Conservation (phyloP, 768 basidiomycete genomes). For the Mycena indigotica region DNA sequence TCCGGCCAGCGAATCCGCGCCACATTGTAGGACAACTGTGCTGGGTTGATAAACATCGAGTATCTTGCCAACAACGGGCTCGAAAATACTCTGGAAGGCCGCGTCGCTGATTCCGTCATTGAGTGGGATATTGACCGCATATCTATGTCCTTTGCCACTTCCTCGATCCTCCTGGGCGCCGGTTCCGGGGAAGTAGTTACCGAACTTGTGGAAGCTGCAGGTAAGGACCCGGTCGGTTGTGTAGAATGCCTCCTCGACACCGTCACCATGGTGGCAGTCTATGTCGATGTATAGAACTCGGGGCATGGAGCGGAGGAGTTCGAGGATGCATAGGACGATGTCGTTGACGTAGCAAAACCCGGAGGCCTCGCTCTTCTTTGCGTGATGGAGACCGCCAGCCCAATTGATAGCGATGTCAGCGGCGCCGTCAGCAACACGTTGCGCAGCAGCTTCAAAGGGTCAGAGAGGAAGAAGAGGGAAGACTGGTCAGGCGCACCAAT, state of each 20-base stretch:
- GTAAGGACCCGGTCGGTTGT: slow-evolving; percentile 98
- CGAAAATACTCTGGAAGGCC: slow-evolving; percentile 83
- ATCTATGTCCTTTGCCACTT: slow-evolving; percentile 79
- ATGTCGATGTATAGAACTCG: slow-evolving; percentile 98
- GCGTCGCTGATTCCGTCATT: slow-evolving; percentile 95
- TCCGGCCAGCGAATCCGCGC: slow-evolving; percentile 91
- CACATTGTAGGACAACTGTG: slow-evolving; percentile 91
- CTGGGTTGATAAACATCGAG: slow-evolving; percentile 87
- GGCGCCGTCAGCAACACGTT: slow-evolving; percentile 75
- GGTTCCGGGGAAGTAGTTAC: slow-evolving; percentile 92
- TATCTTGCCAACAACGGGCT: slow-evolving; percentile 86
- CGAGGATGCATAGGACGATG: slow-evolving; percentile 92
- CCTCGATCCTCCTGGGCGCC: slow-evolving; percentile 85
- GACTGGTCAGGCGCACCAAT: slow-evolving; percentile 57
- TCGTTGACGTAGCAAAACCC: slow-evolving; percentile 99
- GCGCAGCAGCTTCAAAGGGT: slow-evolving; percentile 66
- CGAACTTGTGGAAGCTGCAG: slow-evolving; percentile 95
- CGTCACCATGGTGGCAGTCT: slow-evolving; percentile 98
- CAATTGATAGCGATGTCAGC: slow-evolving; percentile 96
- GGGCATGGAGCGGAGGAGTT: slow-evolving; percentile 80
- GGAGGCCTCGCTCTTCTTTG: slow-evolving; percentile 97
- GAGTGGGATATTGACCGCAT: slow-evolving; percentile 90
- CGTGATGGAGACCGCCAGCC: slow-evolving; percentile 98
- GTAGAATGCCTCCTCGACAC: slow-evolving; percentile 98
- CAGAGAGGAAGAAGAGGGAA: background rate